phyloP scores from a whole-genome alignment of 208 protist genomes.

The Trypanosoma melophagium region DNA sequence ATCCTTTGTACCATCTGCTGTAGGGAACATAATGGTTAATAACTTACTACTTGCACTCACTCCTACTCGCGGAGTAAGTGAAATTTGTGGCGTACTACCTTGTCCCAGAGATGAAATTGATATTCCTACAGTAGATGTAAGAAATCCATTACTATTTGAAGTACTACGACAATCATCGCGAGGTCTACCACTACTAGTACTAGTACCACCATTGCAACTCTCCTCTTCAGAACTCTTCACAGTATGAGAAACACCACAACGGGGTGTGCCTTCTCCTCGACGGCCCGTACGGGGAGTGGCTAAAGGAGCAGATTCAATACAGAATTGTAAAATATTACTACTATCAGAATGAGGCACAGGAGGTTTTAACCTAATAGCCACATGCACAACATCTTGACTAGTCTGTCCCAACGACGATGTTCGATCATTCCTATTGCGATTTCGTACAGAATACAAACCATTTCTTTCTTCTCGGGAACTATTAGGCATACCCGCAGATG shows the following conservation, averaged over 20 bases:
- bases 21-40: constrained; percentile 25
- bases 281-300: constrained; percentile 13
- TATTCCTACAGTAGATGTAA: background rate
- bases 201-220: background rate
- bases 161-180: background rate
- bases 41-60: constrained; percentile 12
- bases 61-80: constrained; percentile 1
- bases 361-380: constrained; percentile 29
- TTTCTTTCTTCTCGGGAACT: background rate
- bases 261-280: background rate
- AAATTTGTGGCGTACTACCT: background rate
- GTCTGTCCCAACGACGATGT: background rate
- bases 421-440: constrained; percentile 9
- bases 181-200: background rate
- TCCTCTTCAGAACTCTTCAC: constrained; percentile 6
- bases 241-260: background rate
- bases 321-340: constrained; percentile 10
- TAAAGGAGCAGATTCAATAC: constrained; percentile 20
- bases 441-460: background rate
- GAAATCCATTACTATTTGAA: constrained; percentile 3
- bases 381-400: constrained; percentile 24
- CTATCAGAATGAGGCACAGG: background rate
- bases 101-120: too few relatives aligned
- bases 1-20: constrained; percentile 12
- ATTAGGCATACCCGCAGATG: background rate